Conservation (phyloP, 2,329 filamentous ascomycete species). For the Incumbomyces delicatus region DNA sequence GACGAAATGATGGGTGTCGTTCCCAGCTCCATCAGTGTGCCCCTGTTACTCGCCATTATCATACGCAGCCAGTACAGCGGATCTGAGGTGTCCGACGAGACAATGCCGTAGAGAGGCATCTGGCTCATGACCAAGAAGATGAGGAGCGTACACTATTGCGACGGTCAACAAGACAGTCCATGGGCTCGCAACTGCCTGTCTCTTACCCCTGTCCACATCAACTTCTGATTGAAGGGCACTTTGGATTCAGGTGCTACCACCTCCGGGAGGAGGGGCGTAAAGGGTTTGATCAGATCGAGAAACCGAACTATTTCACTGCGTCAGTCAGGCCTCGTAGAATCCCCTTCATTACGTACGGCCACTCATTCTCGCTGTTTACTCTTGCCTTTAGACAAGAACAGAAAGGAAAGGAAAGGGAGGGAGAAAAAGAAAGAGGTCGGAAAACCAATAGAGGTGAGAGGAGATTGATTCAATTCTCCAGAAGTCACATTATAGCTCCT, state of each 20-base stretch:
- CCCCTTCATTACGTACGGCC: conserved; percentile 42
- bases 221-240: conserved; percentile 96
- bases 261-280: conserved; percentile 98
- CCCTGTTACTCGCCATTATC: conserved; percentile 98
- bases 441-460: not conserved
- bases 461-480: no score
- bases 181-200: not conserved
- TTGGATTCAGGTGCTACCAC: conserved; percentile 98
- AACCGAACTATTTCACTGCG: conserved; percentile 69
- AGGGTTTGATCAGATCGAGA: conserved; percentile 98
- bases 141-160: conserved; percentile 64
- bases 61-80: conserved; percentile 99
- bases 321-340: conserved; percentile 19
- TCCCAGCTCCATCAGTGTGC: conserved; percentile 91
- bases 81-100: conserved; percentile 96
- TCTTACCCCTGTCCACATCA: conserved; percentile 77
- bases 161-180: no score
- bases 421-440: conserved; percentile 15
- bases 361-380: conserved; percentile 44
- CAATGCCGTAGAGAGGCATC: conserved; percentile 98
- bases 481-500: not conserved
- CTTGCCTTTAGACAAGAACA: conserved; percentile 23
- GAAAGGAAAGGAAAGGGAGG: conserved; percentile 24
- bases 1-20: conserved; percentile 99
- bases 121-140: conserved; percentile 99